Conservation (phyloP, 208 protist species). For the Spironucleus salmonicida region DNA sequence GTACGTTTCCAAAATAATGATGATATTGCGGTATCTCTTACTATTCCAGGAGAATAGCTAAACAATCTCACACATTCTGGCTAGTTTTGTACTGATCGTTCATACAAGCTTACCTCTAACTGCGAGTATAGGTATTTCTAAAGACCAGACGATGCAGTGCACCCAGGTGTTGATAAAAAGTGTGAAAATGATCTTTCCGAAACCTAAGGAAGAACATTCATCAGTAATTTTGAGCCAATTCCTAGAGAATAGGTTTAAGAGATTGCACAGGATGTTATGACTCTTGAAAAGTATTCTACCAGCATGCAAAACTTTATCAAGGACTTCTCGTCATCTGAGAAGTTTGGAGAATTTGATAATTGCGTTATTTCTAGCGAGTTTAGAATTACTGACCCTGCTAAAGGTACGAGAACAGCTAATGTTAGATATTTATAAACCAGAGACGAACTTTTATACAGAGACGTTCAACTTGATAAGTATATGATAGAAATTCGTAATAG, state of each 20-base stretch:
- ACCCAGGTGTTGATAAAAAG: constrained; percentile 40
- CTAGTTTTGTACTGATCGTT: not conserved
- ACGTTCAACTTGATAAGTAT: constrained; percentile 25
- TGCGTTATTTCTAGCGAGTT: constrained; percentile 28
- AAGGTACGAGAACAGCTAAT: constrained; percentile 31
- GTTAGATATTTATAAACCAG: constrained; percentile 39
- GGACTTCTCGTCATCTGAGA: not conserved
- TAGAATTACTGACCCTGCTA: constrained; percentile 32
- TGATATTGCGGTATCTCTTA: constrained; percentile 43
- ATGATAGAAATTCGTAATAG: constrained; percentile 16
- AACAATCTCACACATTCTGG: not conserved
- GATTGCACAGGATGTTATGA: constrained; percentile 29
- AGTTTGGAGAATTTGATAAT: no score
- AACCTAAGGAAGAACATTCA: constrained; percentile 32
- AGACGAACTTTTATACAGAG: constrained; percentile 16
- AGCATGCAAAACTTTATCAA: constrained; percentile 33
- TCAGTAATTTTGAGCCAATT: constrained; percentile 46
- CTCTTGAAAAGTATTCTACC: constrained; percentile 42
- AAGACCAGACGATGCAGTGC: constrained; percentile 45
- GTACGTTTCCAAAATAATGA: constrained; percentile 47
- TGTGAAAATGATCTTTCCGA: constrained; percentile 31
- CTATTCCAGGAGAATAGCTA: constrained; percentile 29
- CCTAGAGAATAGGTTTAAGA: not conserved
- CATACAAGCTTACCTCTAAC: constrained; percentile 44
- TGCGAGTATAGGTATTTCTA: constrained; percentile 49